Conservation (phyloP, 179 eudicot genomes). For the Spinacia oleracea region DNA sequence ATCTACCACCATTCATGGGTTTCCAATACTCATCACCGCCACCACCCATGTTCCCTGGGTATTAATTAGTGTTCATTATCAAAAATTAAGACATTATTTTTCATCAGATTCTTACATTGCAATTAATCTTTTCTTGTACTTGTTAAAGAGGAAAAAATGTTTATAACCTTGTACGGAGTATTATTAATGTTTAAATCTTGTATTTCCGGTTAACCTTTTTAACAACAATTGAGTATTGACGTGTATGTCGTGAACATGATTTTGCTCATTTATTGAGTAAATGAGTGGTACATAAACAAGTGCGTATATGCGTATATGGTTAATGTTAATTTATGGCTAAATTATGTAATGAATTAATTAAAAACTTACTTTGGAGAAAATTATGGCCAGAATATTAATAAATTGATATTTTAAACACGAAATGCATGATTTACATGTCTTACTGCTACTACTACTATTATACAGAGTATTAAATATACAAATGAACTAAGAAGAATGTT, state of each 20-base stretch:
- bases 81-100: background rate
- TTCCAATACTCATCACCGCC: constrained; percentile 52
- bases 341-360: too few species aligned
- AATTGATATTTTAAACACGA: too few species aligned
- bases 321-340: too few species aligned
- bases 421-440: too few species aligned
- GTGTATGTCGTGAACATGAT: background rate
- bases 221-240: background rate
- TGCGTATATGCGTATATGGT: too few species aligned
- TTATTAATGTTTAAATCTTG: background rate
- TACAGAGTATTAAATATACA: too few species aligned
- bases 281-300: too few species aligned
- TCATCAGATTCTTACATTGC: background rate
- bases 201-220: background rate
- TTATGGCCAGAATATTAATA: too few species aligned
- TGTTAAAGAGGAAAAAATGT: background rate
- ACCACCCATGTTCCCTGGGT: constrained; percentile 56
- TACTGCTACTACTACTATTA: too few species aligned
- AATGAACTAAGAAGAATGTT: too few species aligned
- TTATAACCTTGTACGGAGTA: constrained; percentile 18
- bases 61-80: constrained; percentile 28
- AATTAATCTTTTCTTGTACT: background rate
- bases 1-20: background rate
- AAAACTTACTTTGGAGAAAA: too few species aligned
- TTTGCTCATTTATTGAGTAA: background rate